These are phyloP conservation scores for Viola odorata DNA, from an alignment of 345 rosid species.

Conservation along the genomic window DNA sequence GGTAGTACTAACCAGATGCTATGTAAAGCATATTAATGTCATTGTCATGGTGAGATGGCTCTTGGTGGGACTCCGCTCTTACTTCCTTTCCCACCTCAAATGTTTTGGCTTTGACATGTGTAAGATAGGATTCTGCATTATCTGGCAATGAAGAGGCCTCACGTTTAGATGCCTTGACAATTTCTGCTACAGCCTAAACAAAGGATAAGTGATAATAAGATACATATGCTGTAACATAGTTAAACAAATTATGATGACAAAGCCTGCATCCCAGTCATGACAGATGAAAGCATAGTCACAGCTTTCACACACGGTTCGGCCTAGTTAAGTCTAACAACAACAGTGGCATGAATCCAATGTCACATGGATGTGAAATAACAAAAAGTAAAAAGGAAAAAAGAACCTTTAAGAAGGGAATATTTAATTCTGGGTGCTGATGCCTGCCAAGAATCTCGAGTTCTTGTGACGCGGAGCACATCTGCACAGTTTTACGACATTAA, in stretches of 20 bases:
- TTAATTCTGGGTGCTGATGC: conserved; percentile 84
- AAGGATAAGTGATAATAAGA: conserved; percentile 8
- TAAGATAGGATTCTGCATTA: conserved; percentile 42
- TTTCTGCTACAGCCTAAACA: conserved; percentile 71
- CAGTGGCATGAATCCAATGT: too few relatives aligned
- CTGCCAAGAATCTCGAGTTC: conserved; percentile 92
- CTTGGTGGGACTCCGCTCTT: conserved; percentile 19
- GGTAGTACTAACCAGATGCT: conserved; percentile 29
- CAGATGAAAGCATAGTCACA: too few relatives aligned
- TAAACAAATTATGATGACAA: too few relatives aligned
- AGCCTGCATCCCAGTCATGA: too few relatives aligned
- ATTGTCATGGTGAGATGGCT: conserved; percentile 20
- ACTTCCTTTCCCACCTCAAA: conserved; percentile 25
- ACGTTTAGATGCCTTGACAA: conserved; percentile 62
- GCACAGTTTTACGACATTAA: conserved; percentile 19
- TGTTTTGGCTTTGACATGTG: conserved; percentile 40
- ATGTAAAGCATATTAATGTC: conserved; percentile 7
- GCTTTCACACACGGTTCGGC: too few relatives aligned
- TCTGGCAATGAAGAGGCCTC: conserved; percentile 59
- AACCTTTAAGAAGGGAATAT: conserved; percentile 83
- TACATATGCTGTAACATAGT: too few relatives aligned
- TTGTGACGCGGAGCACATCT: conserved; percentile 76
- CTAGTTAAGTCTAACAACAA: too few relatives aligned
- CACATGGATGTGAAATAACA: too few relatives aligned
- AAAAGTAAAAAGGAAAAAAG: conserved; percentile 2